Evolutionary conservation across 495 filamentous ascomycete genomes (phyloP).

Genomic region (Bathelium albidoporum): DNA sequence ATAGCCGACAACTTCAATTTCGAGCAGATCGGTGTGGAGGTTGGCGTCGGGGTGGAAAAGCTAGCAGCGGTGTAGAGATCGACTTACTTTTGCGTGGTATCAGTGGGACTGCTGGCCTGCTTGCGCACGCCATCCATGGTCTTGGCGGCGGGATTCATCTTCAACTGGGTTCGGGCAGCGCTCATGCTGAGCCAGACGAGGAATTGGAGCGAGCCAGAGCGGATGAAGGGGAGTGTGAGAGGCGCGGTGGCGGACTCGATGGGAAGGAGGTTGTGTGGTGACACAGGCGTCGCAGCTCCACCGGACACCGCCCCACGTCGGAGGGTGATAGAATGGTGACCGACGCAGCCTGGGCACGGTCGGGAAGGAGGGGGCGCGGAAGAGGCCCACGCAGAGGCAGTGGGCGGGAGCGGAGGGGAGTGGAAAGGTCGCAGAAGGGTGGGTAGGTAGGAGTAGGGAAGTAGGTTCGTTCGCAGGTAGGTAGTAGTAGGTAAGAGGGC

Average conservation of each 20-base stretch:
- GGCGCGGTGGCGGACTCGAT: background rate
- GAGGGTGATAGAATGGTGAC: background rate
- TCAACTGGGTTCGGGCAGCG: conserved; percentile 36
- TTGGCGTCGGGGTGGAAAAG: background rate
- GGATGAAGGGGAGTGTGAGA: background rate
- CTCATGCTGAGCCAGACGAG: conserved; percentile 5
- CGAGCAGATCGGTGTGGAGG: too few relatives aligned
- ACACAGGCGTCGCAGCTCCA: conserved; percentile 1
- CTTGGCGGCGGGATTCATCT: conserved; percentile 39
- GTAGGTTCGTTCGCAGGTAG: too few relatives aligned
- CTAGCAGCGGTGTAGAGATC: conserved; percentile 19
- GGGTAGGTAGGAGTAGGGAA: background rate
- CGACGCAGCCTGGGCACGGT: background rate
- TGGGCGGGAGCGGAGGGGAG: background rate
- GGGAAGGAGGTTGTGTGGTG: background rate
- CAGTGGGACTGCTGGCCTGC: conserved; percentile 46
- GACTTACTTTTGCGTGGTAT: conserved; percentile 44
- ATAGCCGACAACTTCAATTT: too few relatives aligned
- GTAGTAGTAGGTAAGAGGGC: background rate
- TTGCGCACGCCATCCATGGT: conserved; percentile 44
- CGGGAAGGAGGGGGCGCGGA: background rate
- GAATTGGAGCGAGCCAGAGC: conserved; percentile 5
- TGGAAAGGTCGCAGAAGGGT: background rate
- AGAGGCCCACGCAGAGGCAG: background rate
- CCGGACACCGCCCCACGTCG: background rate